phyloP scores from a whole-genome alignment of 179 eudicot genomes.

The Amaranthus tricolor region DNA sequence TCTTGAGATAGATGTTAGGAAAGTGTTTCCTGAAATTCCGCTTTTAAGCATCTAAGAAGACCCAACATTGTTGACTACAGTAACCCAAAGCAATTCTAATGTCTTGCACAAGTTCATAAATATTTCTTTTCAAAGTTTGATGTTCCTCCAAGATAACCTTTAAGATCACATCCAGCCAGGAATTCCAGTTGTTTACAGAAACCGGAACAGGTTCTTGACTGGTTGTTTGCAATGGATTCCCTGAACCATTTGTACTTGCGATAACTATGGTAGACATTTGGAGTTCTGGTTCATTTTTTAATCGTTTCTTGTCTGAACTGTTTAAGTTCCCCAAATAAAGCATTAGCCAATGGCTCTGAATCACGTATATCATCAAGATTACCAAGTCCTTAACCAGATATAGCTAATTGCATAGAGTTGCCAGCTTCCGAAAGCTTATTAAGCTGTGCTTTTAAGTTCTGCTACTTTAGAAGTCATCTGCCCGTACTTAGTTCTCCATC shows the following conservation, averaged over 20 bases:
- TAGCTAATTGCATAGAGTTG: constrained; percentile 35
- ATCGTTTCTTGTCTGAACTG: constrained; percentile 24
- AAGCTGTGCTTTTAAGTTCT: constrained; percentile 42
- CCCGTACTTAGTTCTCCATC: constrained; percentile 36
- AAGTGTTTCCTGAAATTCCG: too few species aligned
- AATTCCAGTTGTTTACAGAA: constrained; percentile 15
- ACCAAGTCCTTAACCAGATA: constrained; percentile 24
- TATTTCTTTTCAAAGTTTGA: constrained; percentile 46
- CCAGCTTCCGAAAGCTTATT: constrained; percentile 34
- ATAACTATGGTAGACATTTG: constrained; percentile 60
- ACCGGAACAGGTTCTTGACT: constrained; percentile 40
- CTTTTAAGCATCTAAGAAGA: too few species aligned
- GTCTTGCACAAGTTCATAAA: constrained; percentile 62
- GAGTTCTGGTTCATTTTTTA: constrained; percentile 31
- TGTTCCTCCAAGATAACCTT: constrained; percentile 59
- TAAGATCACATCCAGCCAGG: constrained; percentile 59
- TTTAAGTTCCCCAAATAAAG: constrained; percentile 39
- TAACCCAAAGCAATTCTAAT: constrained; percentile 38
- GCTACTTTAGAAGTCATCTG: constrained; percentile 40
- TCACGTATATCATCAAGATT: constrained; percentile 16
- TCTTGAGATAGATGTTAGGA: too few species aligned
- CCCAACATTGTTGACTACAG: too few species aligned
- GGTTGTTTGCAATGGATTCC: too few species aligned
- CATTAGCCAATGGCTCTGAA: constrained; percentile 47
- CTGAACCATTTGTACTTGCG: too few species aligned